Evolutionary conservation across 164 flowering plant species (phyloP).

Genomic region (Stephania cephalantha): DNA sequence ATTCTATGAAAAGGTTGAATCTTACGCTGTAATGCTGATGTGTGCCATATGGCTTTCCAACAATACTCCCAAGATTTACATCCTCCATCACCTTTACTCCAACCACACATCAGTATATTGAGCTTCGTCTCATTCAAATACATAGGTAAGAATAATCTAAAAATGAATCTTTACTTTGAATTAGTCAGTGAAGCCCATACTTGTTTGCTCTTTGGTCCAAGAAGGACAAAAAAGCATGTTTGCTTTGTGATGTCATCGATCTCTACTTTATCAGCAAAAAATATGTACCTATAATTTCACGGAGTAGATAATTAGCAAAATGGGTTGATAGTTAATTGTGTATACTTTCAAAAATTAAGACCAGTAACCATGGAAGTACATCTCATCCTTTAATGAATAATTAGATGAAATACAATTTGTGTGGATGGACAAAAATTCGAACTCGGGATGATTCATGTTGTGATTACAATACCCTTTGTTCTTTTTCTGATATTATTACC

Average conservation of each 20-base stretch:
- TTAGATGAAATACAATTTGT: too few species aligned
- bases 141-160: neutral
- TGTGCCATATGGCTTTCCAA: conserved; percentile 79
- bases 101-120: conserved; percentile 13
- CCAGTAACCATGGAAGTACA: too few species aligned
- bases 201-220: conserved; percentile 76
- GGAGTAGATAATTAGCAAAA: neutral
- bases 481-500: too few species aligned
- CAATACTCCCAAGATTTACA: conserved; percentile 60
- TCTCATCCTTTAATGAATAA: too few species aligned
- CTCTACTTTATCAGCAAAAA: conserved; percentile 80
- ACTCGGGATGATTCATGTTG: too few species aligned
- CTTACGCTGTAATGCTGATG: conserved; percentile 74
- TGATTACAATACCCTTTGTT: too few species aligned
- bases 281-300: conserved; percentile 56
- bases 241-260: conserved; percentile 63
- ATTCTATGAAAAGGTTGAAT: neutral
- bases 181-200: conserved; percentile 28
- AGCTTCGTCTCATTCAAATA: conserved; percentile 8
- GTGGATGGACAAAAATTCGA: too few species aligned
- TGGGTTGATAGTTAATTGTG: neutral
- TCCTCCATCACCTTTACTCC: conserved; percentile 52
- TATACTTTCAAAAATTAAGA: too few species aligned
- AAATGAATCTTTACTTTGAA: neutral
- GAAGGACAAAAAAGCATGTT: conserved; percentile 59